phyloP scores from a whole-genome alignment of 805 yeast species.

The Teunomyces panamensis region DNA sequence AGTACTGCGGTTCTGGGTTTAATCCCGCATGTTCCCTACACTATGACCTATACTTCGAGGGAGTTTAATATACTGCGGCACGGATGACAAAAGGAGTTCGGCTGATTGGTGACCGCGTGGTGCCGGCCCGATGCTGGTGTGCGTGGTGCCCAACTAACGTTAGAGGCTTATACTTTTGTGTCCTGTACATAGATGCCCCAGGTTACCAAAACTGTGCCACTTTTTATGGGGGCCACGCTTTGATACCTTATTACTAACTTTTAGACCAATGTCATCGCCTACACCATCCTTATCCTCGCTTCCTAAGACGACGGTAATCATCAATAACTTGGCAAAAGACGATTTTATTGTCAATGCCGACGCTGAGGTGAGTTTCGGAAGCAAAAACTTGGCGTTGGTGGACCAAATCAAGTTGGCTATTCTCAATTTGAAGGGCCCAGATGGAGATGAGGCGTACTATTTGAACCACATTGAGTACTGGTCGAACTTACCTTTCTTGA shows the following conservation, averaged over 20 bases:
- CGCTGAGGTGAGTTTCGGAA: conserved; percentile 2
- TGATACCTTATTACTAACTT: conserved; percentile 7
- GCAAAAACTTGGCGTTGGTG: conserved; percentile 24
- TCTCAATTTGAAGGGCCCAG: conserved; percentile 18
- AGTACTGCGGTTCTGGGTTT: conserved; percentile 24
- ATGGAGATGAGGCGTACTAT: conserved; percentile 17
- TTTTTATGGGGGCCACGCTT: conserved; percentile 3
- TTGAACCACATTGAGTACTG: conserved; percentile 30
- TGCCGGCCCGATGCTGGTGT: too few species aligned
- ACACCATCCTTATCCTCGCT: conserved; percentile 29
- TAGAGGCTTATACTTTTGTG: background rate
- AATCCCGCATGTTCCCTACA: conserved; percentile 40
- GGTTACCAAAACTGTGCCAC: conserved; percentile 1
- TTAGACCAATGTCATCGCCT: conserved; percentile 37
- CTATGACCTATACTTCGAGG: conserved; percentile 35
- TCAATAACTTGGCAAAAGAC: conserved; percentile 29
- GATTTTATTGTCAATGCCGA: conserved; percentile 23
- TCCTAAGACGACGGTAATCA: conserved; percentile 30
- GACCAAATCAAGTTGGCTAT: conserved; percentile 33
- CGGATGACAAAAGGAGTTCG: background rate
- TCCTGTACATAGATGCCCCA: background rate
- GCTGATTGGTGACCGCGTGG: too few species aligned
- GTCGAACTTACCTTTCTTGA: conserved; percentile 38
- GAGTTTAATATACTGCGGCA: background rate
- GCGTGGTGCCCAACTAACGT: too few species aligned